Evolutionary conservation across 2,329 filamentous ascomycete species (phyloP).

Genomic region (Pyrenophora tritici-repentis): DNA sequence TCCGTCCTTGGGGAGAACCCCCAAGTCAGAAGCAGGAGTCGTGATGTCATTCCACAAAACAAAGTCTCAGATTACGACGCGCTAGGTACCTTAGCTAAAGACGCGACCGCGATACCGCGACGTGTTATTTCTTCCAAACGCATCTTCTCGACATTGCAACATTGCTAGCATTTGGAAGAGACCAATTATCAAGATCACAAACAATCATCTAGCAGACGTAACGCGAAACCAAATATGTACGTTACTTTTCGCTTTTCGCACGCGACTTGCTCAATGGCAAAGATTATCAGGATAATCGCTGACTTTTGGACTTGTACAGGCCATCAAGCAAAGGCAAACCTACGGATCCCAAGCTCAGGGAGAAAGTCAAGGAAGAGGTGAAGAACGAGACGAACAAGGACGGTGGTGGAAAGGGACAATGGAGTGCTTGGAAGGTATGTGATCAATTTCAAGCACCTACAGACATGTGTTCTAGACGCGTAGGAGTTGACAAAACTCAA

Average conservation of each 20-base stretch:
- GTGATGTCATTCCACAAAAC: constrained; percentile 11
- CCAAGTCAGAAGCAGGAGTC: constrained; percentile 1
- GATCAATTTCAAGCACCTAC: not conserved
- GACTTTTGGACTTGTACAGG: constrained; percentile 15
- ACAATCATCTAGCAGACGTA: too few species aligned
- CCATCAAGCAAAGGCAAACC: constrained; percentile 53
- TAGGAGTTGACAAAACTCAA: too few species aligned
- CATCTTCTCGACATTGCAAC: too few species aligned
- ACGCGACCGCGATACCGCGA: constrained; percentile 5
- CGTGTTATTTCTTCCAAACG: not conserved
- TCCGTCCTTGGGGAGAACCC: too few species aligned
- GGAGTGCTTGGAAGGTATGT: constrained; percentile 55
- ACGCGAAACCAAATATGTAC: too few species aligned
- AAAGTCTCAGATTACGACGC: not conserved
- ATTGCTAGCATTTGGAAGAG: too few species aligned
- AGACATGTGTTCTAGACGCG: too few species aligned
- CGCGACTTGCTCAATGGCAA: too few species aligned
- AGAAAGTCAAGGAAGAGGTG: constrained; percentile 54
- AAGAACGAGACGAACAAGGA: constrained; percentile 54
- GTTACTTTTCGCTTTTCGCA: too few species aligned
- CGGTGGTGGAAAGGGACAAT: constrained; percentile 53
- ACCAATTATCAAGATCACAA: too few species aligned
- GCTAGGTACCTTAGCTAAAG: not conserved
- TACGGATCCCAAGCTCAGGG: constrained; percentile 52
- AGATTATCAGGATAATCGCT: not conserved